phyloP scores from a whole-genome alignment of 208 protist species.

The Spongospora subterranea region DNA sequence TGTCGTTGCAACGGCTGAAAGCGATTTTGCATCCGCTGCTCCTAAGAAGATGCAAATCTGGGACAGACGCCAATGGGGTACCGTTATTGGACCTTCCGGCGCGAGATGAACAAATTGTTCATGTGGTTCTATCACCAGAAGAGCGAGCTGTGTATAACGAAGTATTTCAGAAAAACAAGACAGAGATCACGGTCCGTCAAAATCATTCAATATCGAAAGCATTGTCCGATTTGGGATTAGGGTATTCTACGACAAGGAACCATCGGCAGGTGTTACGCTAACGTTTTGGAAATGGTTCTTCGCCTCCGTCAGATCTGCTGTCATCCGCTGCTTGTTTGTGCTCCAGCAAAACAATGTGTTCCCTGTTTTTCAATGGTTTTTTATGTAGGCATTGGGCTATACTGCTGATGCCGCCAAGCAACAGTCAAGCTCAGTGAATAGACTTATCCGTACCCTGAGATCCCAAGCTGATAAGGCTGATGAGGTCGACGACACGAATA shows the following conservation, averaged over 20 bases:
- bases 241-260: background rate
- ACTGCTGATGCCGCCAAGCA: constrained; percentile 19
- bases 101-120: constrained; percentile 8
- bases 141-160: constrained; percentile 19
- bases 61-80: background rate
- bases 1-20: background rate
- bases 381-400: background rate
- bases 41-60: constrained; percentile 11
- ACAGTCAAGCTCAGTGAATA: background rate
- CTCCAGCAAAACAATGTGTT: background rate
- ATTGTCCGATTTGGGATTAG: background rate
- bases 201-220: background rate
- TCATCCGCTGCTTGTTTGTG: background rate
- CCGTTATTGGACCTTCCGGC: constrained; percentile 14
- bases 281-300: constrained; percentile 38
- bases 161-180: background rate
- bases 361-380: too few species aligned
- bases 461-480: background rate
- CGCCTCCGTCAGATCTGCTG: constrained; percentile 22
- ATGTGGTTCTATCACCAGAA: background rate
- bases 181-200: background rate
- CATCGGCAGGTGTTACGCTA: background rate
- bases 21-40: constrained; percentile 41
- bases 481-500: background rate
- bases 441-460: constrained; percentile 9